These are phyloP conservation scores for Trichoderma gamsii DNA, from an alignment of 495 filamentous ascomycete genomes.

Conservation along the genomic window DNA sequence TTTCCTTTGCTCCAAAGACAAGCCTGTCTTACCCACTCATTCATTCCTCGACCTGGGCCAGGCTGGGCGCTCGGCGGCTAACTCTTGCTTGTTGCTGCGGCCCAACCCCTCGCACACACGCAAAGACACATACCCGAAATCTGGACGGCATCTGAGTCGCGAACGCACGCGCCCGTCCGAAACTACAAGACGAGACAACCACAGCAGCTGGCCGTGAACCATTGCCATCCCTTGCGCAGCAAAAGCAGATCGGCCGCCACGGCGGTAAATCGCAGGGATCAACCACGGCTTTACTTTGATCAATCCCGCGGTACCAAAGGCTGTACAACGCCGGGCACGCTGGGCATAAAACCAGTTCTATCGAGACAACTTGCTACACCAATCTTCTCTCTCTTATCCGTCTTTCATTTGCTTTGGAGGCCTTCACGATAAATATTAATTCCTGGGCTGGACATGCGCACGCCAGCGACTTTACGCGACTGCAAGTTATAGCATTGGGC, in stretches of 20 bases:
- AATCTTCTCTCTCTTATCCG: neutral
- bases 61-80: constrained; percentile 2
- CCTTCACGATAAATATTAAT: neutral
- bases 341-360: neutral
- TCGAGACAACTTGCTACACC: neutral
- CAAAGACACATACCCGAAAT: neutral
- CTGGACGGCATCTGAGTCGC: neutral
- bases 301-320: neutral
- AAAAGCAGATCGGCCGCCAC: neutral
- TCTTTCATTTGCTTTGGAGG: neutral
- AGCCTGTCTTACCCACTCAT: neutral
- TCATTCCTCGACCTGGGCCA: neutral
- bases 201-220: constrained; percentile 4
- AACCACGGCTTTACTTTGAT: neutral
- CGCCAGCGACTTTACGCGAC: neutral
- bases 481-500: neutral
- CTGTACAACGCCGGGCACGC: neutral
- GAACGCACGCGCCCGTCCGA: constrained; percentile 7
- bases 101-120: constrained; percentile 1
- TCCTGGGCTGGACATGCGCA: neutral
- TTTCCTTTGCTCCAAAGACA: neutral
- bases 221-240: neutral
- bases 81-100: neutral
- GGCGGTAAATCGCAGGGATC: neutral
- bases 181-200: neutral